A percentile compares a stretch with the other conserved stretches of the same genome.
Conservation (phyloP, 257 asterid genomes). For the Solanum etuberosum region DNA sequence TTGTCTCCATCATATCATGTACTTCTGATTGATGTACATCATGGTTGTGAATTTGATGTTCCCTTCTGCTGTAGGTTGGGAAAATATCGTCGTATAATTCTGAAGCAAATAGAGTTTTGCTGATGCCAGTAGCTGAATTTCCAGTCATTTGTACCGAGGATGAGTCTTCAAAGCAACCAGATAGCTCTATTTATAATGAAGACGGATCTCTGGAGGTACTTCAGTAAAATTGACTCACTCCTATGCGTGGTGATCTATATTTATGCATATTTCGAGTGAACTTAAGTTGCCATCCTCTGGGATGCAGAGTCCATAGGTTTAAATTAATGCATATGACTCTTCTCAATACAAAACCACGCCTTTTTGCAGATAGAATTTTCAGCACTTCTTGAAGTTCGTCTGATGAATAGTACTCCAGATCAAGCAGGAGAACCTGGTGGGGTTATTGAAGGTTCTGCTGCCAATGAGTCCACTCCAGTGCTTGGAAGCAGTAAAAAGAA, state of each 20-base stretch:
- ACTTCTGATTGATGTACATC: background rate
- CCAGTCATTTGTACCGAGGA: conserved; percentile 39
- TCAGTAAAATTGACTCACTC: background rate
- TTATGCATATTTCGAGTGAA: background rate
- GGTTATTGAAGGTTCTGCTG: conserved; percentile 22
- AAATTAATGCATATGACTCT: background rate
- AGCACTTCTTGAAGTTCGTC: conserved; percentile 61
- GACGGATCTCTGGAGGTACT: conserved; percentile 89
- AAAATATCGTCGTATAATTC: conserved; percentile 43
- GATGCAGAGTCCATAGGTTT: background rate
- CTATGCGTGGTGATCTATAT: background rate
- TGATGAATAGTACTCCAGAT: conserved; percentile 32
- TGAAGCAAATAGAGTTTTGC: conserved; percentile 28
- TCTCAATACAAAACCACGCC: background rate
- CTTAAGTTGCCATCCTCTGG: background rate
- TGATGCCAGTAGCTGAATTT: conserved; percentile 56
- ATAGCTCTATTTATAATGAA: conserved; percentile 46
- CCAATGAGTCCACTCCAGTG: conserved; percentile 9
- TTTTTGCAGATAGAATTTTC: conserved; percentile 60
- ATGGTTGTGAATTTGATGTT: background rate
- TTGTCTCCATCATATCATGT: background rate
- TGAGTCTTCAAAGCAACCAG: conserved; percentile 30
- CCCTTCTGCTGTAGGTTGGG: conserved; percentile 57
- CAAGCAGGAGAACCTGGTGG: conserved; percentile 10
- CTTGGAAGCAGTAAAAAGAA: conserved; percentile 24